These are phyloP conservation scores for Nitzschia putrida DNA, from an alignment of 108 stramenopile species.

Conservation along the genomic window DNA sequence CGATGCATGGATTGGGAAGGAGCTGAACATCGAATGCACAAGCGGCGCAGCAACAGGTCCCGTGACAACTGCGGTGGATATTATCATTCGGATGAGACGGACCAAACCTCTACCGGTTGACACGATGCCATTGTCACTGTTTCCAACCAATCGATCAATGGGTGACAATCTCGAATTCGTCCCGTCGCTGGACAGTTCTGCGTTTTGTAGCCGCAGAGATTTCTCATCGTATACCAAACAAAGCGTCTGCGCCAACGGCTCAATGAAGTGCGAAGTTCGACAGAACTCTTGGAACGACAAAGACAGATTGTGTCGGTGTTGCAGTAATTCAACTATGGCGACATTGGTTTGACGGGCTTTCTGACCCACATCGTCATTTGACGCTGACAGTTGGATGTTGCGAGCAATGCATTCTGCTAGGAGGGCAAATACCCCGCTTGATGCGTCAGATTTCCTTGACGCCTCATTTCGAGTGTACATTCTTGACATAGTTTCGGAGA, in stretches of 20 bases:
- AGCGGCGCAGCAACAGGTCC: constrained; percentile 76
- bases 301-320: constrained; percentile 74
- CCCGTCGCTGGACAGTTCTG: constrained; percentile 6
- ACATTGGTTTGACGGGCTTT: constrained; percentile 79
- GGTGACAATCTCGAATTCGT: constrained; percentile 31
- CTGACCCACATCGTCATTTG: constrained; percentile 60
- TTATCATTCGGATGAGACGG: constrained; percentile 65
- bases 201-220: constrained; percentile 41
- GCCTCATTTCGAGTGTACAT: constrained; percentile 29
- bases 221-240: constrained; percentile 76
- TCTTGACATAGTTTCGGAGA: constrained; percentile 38
- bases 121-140: constrained; percentile 38
- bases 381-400: constrained; percentile 78
- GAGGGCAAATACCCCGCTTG: constrained; percentile 82
- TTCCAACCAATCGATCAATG: constrained; percentile 64
- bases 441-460: constrained; percentile 58
- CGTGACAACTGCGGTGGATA: constrained; percentile 63
- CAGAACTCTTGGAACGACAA: constrained; percentile 82
- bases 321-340: constrained; percentile 75
- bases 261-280: constrained; percentile 69
- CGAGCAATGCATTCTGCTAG: constrained; percentile 85
- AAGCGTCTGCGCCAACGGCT: constrained; percentile 81
- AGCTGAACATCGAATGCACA: constrained; percentile 66
- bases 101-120: constrained; percentile 72
- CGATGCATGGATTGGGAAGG: constrained; percentile 81